A percentile compares a stretch with the other conserved stretches of the same genome.
phyloP scores from a whole-genome alignment of 106 monocot species.

The Acorus calamus region DNA sequence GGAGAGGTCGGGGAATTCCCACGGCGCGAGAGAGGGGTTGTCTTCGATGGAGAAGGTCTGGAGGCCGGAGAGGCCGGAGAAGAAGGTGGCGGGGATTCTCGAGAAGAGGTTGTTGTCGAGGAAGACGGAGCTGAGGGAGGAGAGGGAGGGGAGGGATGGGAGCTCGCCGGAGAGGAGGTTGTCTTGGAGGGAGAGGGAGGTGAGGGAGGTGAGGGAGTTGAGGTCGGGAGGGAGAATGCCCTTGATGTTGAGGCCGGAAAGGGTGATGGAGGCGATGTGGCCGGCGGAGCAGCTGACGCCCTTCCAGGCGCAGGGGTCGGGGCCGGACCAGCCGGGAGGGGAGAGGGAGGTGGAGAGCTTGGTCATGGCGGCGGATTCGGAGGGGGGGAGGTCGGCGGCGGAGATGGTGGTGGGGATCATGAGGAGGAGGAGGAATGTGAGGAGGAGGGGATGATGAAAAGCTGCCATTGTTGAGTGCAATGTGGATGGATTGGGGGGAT shows the following conservation, averaged over 20 bases:
- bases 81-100: slow-evolving; percentile 40
- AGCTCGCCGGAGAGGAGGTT: slow-evolving; percentile 45
- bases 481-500: neutral
- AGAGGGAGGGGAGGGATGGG: slow-evolving; percentile 45
- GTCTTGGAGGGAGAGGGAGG: slow-evolving; percentile 35
- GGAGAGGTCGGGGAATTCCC: slow-evolving; percentile 34
- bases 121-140: slow-evolving; percentile 26
- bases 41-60: slow-evolving; percentile 42
- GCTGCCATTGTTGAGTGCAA: neutral
- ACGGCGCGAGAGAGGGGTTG: slow-evolving; percentile 37
- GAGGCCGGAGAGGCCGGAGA: slow-evolving; percentile 51
- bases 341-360: slow-evolving; percentile 21
- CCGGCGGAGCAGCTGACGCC: slow-evolving; percentile 49
- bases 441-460: neutral
- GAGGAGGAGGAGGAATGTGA: slow-evolving; percentile 1
- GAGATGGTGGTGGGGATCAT: slow-evolving; percentile 1
- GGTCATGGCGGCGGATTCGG: slow-evolving; percentile 28
- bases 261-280: slow-evolving; percentile 39
- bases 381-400: slow-evolving; percentile 19
- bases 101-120: slow-evolving; percentile 52
- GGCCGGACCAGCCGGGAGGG: slow-evolving; percentile 12
- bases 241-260: slow-evolving; percentile 8
- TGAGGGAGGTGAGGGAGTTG: slow-evolving; percentile 30
- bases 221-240: slow-evolving; percentile 40
- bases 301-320: slow-evolving; percentile 39